A percentile compares a stretch with the other conserved stretches of the same genome.
Evolutionary conservation across 805 yeast species (phyloP).

Genomic region (Kurtzmaniella fragi): DNA sequence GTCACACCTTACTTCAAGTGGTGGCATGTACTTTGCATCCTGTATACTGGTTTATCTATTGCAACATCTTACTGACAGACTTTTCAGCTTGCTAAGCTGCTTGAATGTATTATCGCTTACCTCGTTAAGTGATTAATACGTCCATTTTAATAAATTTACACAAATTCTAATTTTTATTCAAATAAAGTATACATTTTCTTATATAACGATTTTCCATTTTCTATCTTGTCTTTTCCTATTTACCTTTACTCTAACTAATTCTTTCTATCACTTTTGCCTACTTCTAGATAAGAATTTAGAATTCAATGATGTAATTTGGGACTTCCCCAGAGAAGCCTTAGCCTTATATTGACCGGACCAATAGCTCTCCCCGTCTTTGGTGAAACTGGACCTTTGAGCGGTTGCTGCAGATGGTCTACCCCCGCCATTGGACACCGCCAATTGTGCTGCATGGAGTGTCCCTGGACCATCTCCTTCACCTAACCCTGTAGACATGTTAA

Average conservation of each 20-base stretch:
- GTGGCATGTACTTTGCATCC: no score
- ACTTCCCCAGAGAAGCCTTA: constrained; percentile 4
- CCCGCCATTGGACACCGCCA: constrained; percentile 33
- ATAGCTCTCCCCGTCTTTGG: constrained; percentile 19
- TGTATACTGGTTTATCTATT: no score
- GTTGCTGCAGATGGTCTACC: constrained; percentile 12
- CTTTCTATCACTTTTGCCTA: constrained; percentile 33
- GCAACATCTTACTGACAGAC: no score
- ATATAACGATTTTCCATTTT: constrained; percentile 1
- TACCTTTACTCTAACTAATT: neutral
- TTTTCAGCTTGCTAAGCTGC: no score
- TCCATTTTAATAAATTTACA: no score
- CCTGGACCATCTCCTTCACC: constrained; percentile 11
- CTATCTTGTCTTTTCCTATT: no score
- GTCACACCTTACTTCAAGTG: no score
- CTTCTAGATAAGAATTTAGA: constrained; percentile 60
- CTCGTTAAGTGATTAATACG: no score
- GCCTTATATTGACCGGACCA: neutral
- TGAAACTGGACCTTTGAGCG: constrained; percentile 32
- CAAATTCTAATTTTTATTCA: no score
- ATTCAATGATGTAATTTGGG: constrained; percentile 49
- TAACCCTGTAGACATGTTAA: constrained; percentile 28
- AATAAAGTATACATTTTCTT: no score
- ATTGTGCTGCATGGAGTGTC: constrained; percentile 39
- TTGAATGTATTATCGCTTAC: no score